Evolutionary conservation across 2,329 filamentous ascomycete genomes (phyloP), one percentile per base, ranked within the genome.

Genomic region (Pseudogymnoascus sp.): DNA sequence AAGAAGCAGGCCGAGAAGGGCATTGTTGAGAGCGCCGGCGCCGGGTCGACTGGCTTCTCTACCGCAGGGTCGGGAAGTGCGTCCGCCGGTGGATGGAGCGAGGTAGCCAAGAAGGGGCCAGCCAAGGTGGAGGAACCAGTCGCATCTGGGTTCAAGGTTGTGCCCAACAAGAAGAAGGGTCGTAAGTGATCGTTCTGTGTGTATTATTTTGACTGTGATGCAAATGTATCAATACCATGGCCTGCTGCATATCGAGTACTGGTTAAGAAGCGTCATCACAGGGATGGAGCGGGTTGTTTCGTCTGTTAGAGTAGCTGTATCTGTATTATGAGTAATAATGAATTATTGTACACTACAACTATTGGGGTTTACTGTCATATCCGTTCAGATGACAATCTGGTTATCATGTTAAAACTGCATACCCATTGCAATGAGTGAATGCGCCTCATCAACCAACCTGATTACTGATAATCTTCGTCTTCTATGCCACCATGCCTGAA

Each of bases 1-100:
- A 93, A 93, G 78, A 96, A 90, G 81, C 84, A 96, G 1, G 93
- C 95, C 0, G 93, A 97, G 69, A 95, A 93, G 79, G 95, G 95
- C 40, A 84, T 97, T 42, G 81, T 96, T 16, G 89, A 92, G 74
- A 81, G 85, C 14, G 80, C 83, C 59, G 83, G 78, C 63, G 82
- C 85, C 2, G 81, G 79, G 36, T 77, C 71, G 66, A 72, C 81
- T 72, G 62, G 75, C 71, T 72, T 71, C 60, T 73, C 71, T 64
- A 75, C 70, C 66, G 79, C 75, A 67, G 75, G 71, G 4, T 75
- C 72, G 23, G 77, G 78, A 67, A 75, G 76, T 47, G 79, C 77
- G 68, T 79, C 76, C 60, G 72, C 77, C 26, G 87, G 90, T 63
- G 93, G 93, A 18, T 99, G 95, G 95, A 96, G 83, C 70, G 95